Percentiles rank a stretch among this genome's conserved stretches.
These are phyloP conservation scores for Penicillium bialowiezense DNA, from an alignment of 495 filamentous ascomycete genomes.

Conservation along the genomic window DNA sequence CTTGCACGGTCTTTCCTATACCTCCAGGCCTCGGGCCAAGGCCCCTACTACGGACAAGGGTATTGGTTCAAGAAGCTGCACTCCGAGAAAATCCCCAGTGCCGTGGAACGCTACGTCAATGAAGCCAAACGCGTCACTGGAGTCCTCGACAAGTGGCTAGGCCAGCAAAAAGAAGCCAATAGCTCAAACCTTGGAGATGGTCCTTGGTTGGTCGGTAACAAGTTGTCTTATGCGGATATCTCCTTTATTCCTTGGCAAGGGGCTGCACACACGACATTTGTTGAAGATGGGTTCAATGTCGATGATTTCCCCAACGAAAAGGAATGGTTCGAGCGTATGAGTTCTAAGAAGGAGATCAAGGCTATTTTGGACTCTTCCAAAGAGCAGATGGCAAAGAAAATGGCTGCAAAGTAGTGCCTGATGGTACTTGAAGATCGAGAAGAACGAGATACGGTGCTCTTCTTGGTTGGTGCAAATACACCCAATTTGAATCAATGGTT, in stretches of 20 bases:
- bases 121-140: conserved; percentile 55
- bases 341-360: background rate
- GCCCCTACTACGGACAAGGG: conserved; percentile 56
- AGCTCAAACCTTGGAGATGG: conserved; percentile 21
- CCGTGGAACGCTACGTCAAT: conserved; percentile 51
- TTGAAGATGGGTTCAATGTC: conserved; percentile 40
- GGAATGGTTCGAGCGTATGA: conserved; percentile 21
- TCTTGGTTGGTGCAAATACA: no score
- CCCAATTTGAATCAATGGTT: no score
- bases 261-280: conserved; percentile 49
- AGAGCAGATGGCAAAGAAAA: conserved; percentile 1
- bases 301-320: conserved; percentile 20
- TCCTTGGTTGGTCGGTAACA: conserved; percentile 52
- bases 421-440: no score
- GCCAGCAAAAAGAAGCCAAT: conserved; percentile 31
- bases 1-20: conserved; percentile 48
- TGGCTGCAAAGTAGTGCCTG: background rate
- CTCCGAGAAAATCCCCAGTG: conserved; percentile 50
- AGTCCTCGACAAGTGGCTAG: conserved; percentile 50
- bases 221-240: conserved; percentile 20
- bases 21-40: conserved; percentile 44
- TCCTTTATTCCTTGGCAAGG: conserved; percentile 6
- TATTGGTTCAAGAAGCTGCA: conserved; percentile 49
- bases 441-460: background rate
- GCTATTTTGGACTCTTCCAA: background rate